Conservation (phyloP, 345 rosid species). For the Populus deltoides region DNA sequence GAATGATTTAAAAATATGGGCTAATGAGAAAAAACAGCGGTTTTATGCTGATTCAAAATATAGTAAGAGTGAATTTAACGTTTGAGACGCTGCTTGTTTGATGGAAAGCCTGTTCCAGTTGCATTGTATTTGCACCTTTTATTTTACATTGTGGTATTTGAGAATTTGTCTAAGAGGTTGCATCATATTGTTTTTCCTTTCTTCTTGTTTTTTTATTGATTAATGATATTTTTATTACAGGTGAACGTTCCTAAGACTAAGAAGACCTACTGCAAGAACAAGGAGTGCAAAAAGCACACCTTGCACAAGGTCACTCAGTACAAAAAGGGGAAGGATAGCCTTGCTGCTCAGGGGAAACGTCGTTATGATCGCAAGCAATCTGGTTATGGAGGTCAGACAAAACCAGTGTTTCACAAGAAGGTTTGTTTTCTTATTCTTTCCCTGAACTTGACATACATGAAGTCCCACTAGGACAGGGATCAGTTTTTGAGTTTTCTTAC, state of each 20-base stretch:
- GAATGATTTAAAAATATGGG: too few species aligned
- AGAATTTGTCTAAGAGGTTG: background rate
- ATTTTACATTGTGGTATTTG: background rate
- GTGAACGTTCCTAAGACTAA: slow-evolving; percentile 86
- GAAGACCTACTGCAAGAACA: slow-evolving; percentile 40
- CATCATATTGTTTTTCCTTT: background rate
- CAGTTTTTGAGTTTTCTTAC: background rate
- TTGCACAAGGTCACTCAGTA: slow-evolving; percentile 22
- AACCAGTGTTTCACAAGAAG: slow-evolving; percentile 34
- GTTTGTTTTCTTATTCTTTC: background rate
- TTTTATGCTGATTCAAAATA: background rate
- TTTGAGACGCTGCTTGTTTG: background rate
- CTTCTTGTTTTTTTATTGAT: background rate
- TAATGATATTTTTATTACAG: slow-evolving; percentile 20
- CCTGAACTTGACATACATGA: background rate
- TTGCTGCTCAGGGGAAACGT: slow-evolving; percentile 19
- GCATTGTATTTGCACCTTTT: background rate
- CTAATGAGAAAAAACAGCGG: background rate
- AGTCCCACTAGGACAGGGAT: background rate
- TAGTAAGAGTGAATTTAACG: background rate
- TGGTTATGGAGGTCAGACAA: slow-evolving; percentile 31
- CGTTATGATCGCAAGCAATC: slow-evolving; percentile 27
- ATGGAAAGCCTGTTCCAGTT: background rate
- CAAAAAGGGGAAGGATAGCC: slow-evolving; percentile 23
- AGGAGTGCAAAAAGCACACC: slow-evolving; percentile 23